Conservation (phyloP, 2,329 filamentous ascomycete species). For the Madurella mycetomatis region DNA sequence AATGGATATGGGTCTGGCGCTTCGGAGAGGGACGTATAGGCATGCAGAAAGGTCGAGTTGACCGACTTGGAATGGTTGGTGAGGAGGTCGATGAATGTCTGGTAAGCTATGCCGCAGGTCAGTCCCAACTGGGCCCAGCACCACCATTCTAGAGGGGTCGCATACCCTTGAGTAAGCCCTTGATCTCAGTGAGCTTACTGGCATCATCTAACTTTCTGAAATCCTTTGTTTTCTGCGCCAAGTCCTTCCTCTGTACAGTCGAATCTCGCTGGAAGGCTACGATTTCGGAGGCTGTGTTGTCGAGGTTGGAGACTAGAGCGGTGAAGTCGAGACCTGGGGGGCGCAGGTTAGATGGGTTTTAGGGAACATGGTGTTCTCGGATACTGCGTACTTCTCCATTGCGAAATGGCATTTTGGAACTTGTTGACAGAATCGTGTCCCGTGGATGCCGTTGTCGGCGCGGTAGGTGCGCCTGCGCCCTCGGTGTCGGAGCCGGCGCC, state of each 20-base stretch:
- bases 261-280: constrained; percentile 90
- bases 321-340: constrained; percentile 77
- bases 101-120: constrained; percentile 63
- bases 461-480: constrained; percentile 6
- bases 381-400: constrained; percentile 77
- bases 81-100: constrained; percentile 92
- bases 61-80: constrained; percentile 94
- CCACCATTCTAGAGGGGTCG: background rate
- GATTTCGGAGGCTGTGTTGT: constrained; percentile 91
- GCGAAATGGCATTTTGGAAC: constrained; percentile 92
- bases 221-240: constrained; percentile 98
- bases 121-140: constrained; percentile 9
- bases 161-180: constrained; percentile 77
- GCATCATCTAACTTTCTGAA: constrained; percentile 91
- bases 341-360: constrained; percentile 7
- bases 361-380: background rate
- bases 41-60: constrained; percentile 85
- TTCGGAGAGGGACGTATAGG: constrained; percentile 91
- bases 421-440: constrained; percentile 64
- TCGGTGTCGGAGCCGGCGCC: constrained; percentile 16
- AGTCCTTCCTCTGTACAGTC: constrained; percentile 91
- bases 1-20: constrained; percentile 94
- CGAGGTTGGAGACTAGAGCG: constrained; percentile 75
- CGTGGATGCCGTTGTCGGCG: constrained; percentile 9
- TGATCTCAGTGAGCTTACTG: constrained; percentile 81